phyloP scores from a whole-genome alignment of 306 rosid species.

The Citrullus amarus region DNA sequence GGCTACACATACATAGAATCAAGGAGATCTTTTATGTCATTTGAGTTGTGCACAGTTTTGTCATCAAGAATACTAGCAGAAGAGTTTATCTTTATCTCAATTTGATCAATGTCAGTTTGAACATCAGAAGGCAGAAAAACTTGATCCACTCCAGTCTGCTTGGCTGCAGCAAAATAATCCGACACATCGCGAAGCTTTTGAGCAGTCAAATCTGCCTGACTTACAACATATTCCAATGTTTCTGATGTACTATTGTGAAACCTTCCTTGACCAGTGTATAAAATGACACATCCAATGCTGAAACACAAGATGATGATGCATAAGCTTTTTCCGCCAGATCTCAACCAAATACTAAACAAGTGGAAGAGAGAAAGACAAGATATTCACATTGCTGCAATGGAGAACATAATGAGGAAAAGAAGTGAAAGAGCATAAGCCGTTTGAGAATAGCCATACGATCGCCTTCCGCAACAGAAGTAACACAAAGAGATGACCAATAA shows the following conservation, averaged over 20 bases:
- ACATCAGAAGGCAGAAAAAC: conserved; percentile 29
- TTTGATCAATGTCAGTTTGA: conserved; percentile 35
- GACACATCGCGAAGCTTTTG: conserved; percentile 26
- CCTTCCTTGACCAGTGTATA: conserved; percentile 33
- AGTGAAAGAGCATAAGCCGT: conserved; percentile 34
- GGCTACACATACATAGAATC: conserved; percentile 23
- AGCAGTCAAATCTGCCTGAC: conserved; percentile 31
- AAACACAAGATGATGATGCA: background rate
- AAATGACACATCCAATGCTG: conserved; percentile 42
- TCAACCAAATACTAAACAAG: background rate
- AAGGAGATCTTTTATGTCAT: conserved; percentile 31
- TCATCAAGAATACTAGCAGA: conserved; percentile 25
- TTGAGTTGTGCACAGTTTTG: conserved; percentile 15
- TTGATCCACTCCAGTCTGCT: conserved; percentile 37
- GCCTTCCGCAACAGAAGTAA: conserved; percentile 21
- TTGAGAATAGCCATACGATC: conserved; percentile 26
- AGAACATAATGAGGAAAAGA: conserved; percentile 29
- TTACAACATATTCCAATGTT: conserved; percentile 25
- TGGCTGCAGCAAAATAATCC: conserved; percentile 30
- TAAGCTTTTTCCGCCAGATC: background rate
- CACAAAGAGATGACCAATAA: conserved; percentile 22
- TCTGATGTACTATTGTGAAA: conserved; percentile 29
- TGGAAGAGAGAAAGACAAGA: conserved; percentile 1
- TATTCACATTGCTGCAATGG: conserved; percentile 28
- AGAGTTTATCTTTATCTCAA: conserved; percentile 26